Base-by-base conservation (phyloP, 139 green algal genomes). In the Pleodorina starrii region DNA sequence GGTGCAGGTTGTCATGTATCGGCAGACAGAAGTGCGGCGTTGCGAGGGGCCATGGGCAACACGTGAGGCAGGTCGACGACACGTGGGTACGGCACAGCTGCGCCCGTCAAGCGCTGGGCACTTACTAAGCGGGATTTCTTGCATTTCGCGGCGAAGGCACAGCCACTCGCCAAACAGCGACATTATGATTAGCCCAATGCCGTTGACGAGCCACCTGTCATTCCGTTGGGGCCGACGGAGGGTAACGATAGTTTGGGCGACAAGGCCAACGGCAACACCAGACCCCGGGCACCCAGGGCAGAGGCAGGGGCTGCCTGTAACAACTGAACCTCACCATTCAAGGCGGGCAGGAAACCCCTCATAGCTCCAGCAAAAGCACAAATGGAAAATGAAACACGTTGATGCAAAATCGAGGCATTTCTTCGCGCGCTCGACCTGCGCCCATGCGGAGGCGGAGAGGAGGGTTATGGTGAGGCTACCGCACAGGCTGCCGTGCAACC, bases 371-470 rank as follows among this genome's bases (percentile, higher is more conserved):
- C 91, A 94, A 32, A 92, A 86, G 0, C 95, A 50, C 1, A 97
- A 68, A 86, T 99, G 97, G 27, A 99, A 80, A 43, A 98, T 60
- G 91, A 98, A 98, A 10, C 92, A 69, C 0, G 97, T 99, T 21
- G 92, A 93, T 12, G 94, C 92, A 90, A 99, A 99, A 87, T 99
- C 97, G 17, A 99, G 90, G 84, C 97, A 99, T 90, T 99, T 99
- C 86, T 99, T 99, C 5, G 97, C 95, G 0, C 97, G 92, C 90
- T 99, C 94, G 4, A 99, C 96, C 92, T 97, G 91, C 86, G 48
- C 27, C 7, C 29, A 43, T 19, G n/a, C 23, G 19, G 63, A 35
- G 42, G 43, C 25, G 75, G 46, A 54, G 48, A n/a, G 36, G 27
- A 54, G 54, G 46, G 48, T 16, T 35, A 7, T 7, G 32, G 42